Evolutionary conservation across 2,329 filamentous ascomycete genomes (phyloP).

Genomic region (Parastagonospora avenae): DNA sequence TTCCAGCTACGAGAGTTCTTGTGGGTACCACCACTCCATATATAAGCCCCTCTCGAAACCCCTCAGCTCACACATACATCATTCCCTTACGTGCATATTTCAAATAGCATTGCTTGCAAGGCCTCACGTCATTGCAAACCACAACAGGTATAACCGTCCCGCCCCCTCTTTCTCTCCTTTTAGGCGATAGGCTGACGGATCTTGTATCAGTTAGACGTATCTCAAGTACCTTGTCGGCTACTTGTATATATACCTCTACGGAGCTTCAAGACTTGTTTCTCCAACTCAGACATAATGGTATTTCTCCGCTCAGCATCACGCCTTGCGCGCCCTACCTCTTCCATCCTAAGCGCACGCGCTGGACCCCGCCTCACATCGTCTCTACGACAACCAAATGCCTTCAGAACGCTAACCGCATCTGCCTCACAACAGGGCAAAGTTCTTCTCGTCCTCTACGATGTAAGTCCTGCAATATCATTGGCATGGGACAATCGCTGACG

Average conservation of each 20-base stretch:
- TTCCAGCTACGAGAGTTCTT: constrained; percentile 18
- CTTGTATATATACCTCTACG: constrained; percentile 30
- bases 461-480: constrained; percentile 51
- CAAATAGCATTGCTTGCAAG: constrained; percentile 8
- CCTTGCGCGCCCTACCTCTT: constrained; percentile 61
- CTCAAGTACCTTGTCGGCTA: constrained; percentile 16
- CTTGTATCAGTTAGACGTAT: constrained; percentile 35
- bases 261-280: constrained; percentile 21
- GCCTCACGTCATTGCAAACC: constrained; percentile 27
- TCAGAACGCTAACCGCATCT: constrained; percentile 68
- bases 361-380: constrained; percentile 50
- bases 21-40: constrained; percentile 26
- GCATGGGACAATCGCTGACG: constrained; percentile 23
- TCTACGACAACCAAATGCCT: constrained; percentile 54
- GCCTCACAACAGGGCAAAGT: constrained; percentile 87
- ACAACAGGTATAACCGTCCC: constrained; percentile 34
- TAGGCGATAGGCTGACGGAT: constrained; percentile 26
- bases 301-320: constrained; percentile 67
- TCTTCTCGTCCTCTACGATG: constrained; percentile 92
- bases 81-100: constrained; percentile 20
- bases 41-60: constrained; percentile 36
- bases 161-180: constrained; percentile 17
- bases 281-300: constrained; percentile 56
- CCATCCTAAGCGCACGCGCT: constrained; percentile 55
- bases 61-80: constrained; percentile 23